A percentile compares a stretch with the other conserved stretches of the same genome.
phyloP scores from a whole-genome alignment of 306 rosid genomes.

The Quercus variabilis region DNA sequence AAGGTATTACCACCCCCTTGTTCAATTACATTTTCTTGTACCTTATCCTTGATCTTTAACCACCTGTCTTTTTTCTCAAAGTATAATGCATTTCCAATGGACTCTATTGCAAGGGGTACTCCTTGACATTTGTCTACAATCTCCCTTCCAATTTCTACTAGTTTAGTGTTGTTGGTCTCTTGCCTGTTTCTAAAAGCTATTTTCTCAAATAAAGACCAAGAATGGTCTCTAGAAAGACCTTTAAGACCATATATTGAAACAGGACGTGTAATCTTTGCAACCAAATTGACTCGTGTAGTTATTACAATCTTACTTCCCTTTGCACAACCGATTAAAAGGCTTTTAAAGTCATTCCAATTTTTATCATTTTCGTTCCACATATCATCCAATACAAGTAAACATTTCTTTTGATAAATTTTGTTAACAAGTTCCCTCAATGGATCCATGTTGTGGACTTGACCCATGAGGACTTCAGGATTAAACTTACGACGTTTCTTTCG shows the following conservation, averaged over 20 bases:
- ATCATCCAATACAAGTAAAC: slow-evolving; percentile 42
- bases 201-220: slow-evolving; percentile 25
- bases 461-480: no score
- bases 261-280: slow-evolving; percentile 7
- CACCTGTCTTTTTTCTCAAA: slow-evolving; percentile 26
- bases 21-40: slow-evolving; percentile 15
- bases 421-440: slow-evolving; percentile 5
- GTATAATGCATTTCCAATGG: slow-evolving; percentile 29
- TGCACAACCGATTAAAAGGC: slow-evolving; percentile 22
- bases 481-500: no score
- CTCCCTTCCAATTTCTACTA: slow-evolving; percentile 20
- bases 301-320: slow-evolving; percentile 28
- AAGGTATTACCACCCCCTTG: slow-evolving; percentile 24
- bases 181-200: slow-evolving; percentile 15
- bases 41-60: slow-evolving; percentile 30
- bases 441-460: slow-evolving; percentile 1
- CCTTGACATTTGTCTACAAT: slow-evolving; percentile 26
- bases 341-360: slow-evolving; percentile 13
- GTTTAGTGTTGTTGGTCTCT: slow-evolving; percentile 1
- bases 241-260: neutral
- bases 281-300: slow-evolving; percentile 27
- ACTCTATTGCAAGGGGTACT: slow-evolving; percentile 27
- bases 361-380: slow-evolving; percentile 31
- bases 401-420: slow-evolving; percentile 22
- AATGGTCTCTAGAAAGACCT: slow-evolving; percentile 14